Percentiles rank a stretch among this genome's conserved stretches.
Conservation (phyloP, 1,284 basidiomycete species). For the Marasmius fiardii region DNA sequence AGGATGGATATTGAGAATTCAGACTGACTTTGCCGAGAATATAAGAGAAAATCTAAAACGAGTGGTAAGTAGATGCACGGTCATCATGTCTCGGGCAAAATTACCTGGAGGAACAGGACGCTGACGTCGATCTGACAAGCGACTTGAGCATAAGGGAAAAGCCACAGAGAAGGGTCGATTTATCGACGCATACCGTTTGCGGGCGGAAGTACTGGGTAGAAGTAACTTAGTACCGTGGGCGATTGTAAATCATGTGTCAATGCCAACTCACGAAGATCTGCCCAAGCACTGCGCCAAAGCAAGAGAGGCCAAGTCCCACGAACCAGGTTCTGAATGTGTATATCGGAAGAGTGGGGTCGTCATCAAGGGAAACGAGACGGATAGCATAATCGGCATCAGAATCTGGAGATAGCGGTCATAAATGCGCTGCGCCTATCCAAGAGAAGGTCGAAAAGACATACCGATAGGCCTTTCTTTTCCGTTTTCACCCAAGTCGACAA, state of each 20-base stretch:
- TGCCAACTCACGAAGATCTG: conserved; percentile 47
- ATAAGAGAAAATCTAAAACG: conserved; percentile 35
- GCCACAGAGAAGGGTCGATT: background rate
- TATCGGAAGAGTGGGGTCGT: conserved; percentile 53
- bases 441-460: background rate
- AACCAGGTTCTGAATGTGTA: conserved; percentile 44
- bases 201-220: conserved; percentile 39
- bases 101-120: conserved; percentile 48
- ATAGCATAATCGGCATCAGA: conserved; percentile 46
- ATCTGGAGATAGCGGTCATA: conserved; percentile 22
- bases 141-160: background rate
- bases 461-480: conserved; percentile 30
- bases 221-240: background rate
- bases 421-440: too few relatives aligned
- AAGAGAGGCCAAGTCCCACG: conserved; percentile 46
- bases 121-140: conserved; percentile 35
- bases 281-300: conserved; percentile 55
- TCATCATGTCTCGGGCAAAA: background rate
- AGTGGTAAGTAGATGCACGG: background rate
- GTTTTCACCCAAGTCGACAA: conserved; percentile 29
- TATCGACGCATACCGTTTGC: conserved; percentile 43
- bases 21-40: conserved; percentile 29
- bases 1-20: too few relatives aligned
- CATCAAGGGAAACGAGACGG: conserved; percentile 51
- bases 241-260: background rate